phyloP scores from a whole-genome alignment of 352 stramenopile genomes.

The Globisporangium orthogonon region DNA sequence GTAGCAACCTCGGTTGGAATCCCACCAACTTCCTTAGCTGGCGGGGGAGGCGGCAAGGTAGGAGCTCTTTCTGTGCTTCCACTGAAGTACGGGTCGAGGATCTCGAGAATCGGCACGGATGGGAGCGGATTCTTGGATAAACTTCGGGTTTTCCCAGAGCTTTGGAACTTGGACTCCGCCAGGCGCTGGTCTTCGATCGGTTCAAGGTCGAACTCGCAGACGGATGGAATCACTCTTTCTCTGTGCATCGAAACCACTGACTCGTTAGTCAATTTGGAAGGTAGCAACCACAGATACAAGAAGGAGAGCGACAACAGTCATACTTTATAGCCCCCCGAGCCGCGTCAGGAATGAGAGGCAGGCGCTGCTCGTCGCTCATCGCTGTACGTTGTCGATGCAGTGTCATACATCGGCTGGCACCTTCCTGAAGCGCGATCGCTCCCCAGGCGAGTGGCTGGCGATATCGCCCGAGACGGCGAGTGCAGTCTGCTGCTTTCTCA shows the following conservation, averaged over 20 bases:
- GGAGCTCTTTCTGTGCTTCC: not conserved
- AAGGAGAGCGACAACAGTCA: conserved; percentile 1
- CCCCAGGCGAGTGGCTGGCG: conserved; percentile 60
- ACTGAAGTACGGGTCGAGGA: conserved; percentile 28
- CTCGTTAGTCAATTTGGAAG: not conserved
- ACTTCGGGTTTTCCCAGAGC: not conserved
- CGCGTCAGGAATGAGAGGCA: conserved; percentile 44
- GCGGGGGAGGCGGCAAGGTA: not conserved
- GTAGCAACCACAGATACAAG: not conserved
- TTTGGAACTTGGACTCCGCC: conserved; percentile 33
- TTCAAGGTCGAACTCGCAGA: conserved; percentile 58
- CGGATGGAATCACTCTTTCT: conserved; percentile 40
- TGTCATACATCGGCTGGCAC: conserved; percentile 38
- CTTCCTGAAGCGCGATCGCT: conserved; percentile 35
- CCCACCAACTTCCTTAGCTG: not conserved
- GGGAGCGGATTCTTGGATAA: conserved; percentile 1
- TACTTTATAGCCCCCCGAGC: conserved; percentile 49
- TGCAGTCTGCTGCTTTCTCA: conserved; percentile 40
- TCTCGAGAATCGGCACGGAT: conserved; percentile 12
- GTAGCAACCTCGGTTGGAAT: not conserved
- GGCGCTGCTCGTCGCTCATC: conserved; percentile 54
- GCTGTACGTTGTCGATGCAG: conserved; percentile 54
- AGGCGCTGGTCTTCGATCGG: conserved; percentile 35
- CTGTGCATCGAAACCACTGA: conserved; percentile 7
- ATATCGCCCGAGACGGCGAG: conserved; percentile 40